phyloP scores from a whole-genome alignment of 2,329 filamentous ascomycete species.

The Blastomyces parvus region DNA sequence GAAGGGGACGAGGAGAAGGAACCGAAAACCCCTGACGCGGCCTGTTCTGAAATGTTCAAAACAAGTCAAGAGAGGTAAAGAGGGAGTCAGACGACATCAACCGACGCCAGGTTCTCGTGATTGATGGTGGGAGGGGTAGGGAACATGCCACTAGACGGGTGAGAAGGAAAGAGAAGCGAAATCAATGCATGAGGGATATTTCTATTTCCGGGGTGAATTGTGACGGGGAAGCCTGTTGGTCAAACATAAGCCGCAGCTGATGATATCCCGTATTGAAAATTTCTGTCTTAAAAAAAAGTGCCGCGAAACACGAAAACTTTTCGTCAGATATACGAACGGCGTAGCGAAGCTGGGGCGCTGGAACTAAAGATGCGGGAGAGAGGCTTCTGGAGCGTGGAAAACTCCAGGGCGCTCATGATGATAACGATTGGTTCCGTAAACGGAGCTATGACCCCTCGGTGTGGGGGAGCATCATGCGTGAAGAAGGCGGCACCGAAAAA shows the following conservation, averaged over 20 bases:
- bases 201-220: no score
- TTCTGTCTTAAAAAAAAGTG: not conserved
- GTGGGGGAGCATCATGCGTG: not conserved
- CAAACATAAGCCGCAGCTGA: not conserved
- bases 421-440: not conserved
- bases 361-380: not conserved
- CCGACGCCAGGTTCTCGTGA: not conserved
- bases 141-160: not conserved
- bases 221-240: not conserved
- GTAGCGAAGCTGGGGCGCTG: not conserved
- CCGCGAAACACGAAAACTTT: not conserved
- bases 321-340: not conserved
- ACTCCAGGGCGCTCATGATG: not conserved
- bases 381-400: not conserved
- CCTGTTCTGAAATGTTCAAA: not conserved
- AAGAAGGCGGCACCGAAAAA: conserved; percentile 10
- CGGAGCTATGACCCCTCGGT: not conserved
- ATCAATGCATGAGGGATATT: conserved; percentile 1
- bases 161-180: not conserved
- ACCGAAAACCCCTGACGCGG: not conserved
- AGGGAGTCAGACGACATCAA: not conserved
- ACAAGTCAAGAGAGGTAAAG: not conserved
- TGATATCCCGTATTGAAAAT: not conserved
- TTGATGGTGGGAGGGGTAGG: not conserved
- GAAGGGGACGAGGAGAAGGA: not conserved